Conservation (phyloP, 2,329 filamentous ascomycete genomes). For the Trichophyton simii region DNA sequence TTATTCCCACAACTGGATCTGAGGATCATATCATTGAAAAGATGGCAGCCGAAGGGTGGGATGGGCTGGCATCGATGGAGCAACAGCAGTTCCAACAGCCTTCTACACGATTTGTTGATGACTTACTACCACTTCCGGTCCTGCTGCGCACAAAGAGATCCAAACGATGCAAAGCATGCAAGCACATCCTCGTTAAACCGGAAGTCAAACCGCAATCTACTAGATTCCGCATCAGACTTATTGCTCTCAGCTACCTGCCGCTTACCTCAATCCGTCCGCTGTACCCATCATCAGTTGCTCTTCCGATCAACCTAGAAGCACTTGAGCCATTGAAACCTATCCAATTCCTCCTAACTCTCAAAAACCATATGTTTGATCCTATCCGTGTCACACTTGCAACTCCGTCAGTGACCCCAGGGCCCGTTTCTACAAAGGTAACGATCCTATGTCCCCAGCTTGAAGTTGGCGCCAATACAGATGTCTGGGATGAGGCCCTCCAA, state of each 20-base stretch:
- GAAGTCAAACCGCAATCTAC: conserved; percentile 82
- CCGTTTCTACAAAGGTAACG: conserved; percentile 68
- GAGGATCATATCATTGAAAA: conserved; percentile 50
- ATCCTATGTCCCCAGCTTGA: conserved; percentile 91
- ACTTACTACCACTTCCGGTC: conserved; percentile 69
- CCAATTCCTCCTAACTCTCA: conserved; percentile 80
- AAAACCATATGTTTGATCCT: conserved; percentile 85
- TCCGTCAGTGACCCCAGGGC: conserved; percentile 63
- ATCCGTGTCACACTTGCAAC: conserved; percentile 81
- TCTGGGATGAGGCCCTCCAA: conserved; percentile 82
- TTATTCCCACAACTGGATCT: conserved; percentile 45
- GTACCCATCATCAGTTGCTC: conserved; percentile 33
- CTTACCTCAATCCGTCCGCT: conserved; percentile 55
- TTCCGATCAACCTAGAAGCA: conserved; percentile 33
- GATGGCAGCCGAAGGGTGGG: conserved; percentile 49
- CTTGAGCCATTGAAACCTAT: conserved; percentile 41
- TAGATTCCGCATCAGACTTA: conserved; percentile 81
- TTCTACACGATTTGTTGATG: conserved; percentile 51
- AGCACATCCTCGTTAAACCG: conserved; percentile 89
- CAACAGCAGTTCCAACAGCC: conserved; percentile 41
- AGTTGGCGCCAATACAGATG: conserved; percentile 83
- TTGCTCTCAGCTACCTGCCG: conserved; percentile 81
- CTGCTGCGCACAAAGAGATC: conserved; percentile 82
- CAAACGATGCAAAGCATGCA: conserved; percentile 82
- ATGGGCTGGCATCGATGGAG: conserved; percentile 44